Evolutionary conservation across 768 basidiomycete species (phyloP).

Genomic region (Filobasidium wieringae): DNA sequence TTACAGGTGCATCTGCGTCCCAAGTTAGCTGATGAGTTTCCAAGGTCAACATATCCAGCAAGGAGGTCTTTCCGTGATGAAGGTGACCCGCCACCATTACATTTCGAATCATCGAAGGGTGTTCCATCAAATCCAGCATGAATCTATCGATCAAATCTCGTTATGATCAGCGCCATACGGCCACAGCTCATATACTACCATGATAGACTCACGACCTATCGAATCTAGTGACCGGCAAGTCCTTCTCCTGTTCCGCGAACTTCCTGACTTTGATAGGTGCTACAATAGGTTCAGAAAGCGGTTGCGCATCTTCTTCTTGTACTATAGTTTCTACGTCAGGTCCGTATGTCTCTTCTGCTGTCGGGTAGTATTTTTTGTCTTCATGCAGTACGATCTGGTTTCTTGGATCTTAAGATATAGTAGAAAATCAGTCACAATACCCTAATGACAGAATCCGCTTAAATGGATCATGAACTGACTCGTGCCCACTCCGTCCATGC

Average conservation of each 20-base stretch:
- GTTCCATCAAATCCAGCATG: slow-evolving; percentile 75
- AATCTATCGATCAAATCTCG: slow-evolving; percentile 50
- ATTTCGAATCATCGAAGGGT: slow-evolving; percentile 91
- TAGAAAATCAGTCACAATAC: not conserved
- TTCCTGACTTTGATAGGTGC: slow-evolving; percentile 88
- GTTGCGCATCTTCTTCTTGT: slow-evolving; percentile 96
- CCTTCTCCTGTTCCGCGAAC: slow-evolving; percentile 91
- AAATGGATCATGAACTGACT: not conserved
- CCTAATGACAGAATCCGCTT: not conserved
- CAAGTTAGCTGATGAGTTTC: slow-evolving; percentile 92
- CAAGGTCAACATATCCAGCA: slow-evolving; percentile 93
- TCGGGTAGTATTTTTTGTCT: slow-evolving; percentile 96
- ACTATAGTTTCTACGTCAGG: slow-evolving; percentile 89
- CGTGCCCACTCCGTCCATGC: slow-evolving; percentile 2
- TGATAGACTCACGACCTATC: slow-evolving; percentile 68
- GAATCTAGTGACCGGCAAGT: slow-evolving; percentile 90
- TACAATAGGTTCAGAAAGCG: slow-evolving; percentile 84
- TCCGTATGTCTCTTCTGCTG: slow-evolving; percentile 83
- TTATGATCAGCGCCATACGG: not conserved
- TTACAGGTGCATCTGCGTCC: slow-evolving; percentile 79
- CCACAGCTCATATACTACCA: not conserved
- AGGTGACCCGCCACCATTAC: slow-evolving; percentile 92
- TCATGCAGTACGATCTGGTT: slow-evolving; percentile 63
- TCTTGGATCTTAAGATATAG: not conserved
- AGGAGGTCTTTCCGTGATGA: slow-evolving; percentile 93